Percentiles rank a stretch among this genome's conserved stretches.
Evolutionary conservation across 1,139 yeast species (phyloP).

Genomic region (Saccharomyces hybrid): DNA sequence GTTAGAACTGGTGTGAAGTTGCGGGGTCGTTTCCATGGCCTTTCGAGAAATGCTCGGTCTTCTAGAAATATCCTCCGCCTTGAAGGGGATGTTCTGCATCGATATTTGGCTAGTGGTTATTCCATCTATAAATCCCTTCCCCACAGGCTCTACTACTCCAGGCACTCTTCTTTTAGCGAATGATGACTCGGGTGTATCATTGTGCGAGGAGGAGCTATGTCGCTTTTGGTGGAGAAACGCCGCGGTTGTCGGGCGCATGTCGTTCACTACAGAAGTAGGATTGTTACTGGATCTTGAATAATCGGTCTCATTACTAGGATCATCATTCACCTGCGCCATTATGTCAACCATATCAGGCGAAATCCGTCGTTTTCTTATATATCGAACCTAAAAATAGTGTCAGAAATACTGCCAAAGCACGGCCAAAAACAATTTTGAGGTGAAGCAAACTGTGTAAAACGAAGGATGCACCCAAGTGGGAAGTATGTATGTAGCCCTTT

Average conservation of each 20-base stretch:
- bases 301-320: not conserved
- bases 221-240: conserved; percentile 5
- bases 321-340: not conserved
- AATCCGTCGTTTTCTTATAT: not conserved
- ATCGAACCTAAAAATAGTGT: not conserved
- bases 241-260: not conserved
- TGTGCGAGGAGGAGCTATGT: conserved; percentile 4
- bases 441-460: not conserved
- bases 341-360: not conserved
- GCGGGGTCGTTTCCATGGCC: not conserved
- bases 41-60: conserved; percentile 1
- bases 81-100: not conserved
- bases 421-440: not conserved
- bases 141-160: not conserved
- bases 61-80: not conserved
- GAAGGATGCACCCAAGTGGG: not conserved
- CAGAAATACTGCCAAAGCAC: not conserved
- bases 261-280: not conserved
- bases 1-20: not conserved
- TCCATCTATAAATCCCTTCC: conserved; percentile 1
- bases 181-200: not conserved
- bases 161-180: not conserved
- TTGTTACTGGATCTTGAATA: not conserved
- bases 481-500: not conserved
- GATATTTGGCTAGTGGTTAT: not conserved